Base-by-base conservation (phyloP, 768 basidiomycete genomes). In the Podaxis pistillaris region DNA sequence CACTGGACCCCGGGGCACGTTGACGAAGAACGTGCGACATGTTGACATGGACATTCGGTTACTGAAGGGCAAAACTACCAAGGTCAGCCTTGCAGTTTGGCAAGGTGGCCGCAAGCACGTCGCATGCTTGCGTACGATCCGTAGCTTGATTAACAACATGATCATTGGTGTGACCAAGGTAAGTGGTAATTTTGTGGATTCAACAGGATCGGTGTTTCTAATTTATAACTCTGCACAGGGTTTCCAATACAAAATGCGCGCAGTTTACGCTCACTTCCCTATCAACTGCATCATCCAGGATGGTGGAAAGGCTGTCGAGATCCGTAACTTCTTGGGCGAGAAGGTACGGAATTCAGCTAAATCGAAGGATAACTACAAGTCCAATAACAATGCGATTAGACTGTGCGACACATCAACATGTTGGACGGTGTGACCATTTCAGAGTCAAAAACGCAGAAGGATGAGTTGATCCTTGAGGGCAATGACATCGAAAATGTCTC, bases 241-340 rank as follows among this genome's bases (percentile, higher is more conserved):
- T 65, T 99, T 98, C 88, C 87, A 88, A 70, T 99, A 99, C 87
- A 99, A 98, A 90, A 98, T 99, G 96, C 93, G 96, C 69, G 86
- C 94, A 28, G 97, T 99, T 57, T 99, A 98, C 73, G 97, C 97
- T 70, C 97, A 99, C 83, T 99, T 99, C 84, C 97, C 97, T 64
- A 97, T 99, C 85, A 99, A 99, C 83, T 90, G 90, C 75, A 96
- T 97, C 75, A 93, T 96, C 71, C 88, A 91, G 74, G 86, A 91
- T 7, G 75, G 75, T 63, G 93, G 91, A 58, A 74, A 71, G 41
- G 76, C 85, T 53, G 77, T 96, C 52, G 95, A 96, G 75, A 96
- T 97, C 76, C 90, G 95, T 66, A 96, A 96, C 79, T 96, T 96
- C 80, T 80, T 96, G 73, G 94, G 94, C 66, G 93, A 94, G 81